A percentile compares a stretch with the other conserved stretches of the same genome.
Evolutionary conservation across 345 rosid species (phyloP).

Genomic region (Citrus hindsii): DNA sequence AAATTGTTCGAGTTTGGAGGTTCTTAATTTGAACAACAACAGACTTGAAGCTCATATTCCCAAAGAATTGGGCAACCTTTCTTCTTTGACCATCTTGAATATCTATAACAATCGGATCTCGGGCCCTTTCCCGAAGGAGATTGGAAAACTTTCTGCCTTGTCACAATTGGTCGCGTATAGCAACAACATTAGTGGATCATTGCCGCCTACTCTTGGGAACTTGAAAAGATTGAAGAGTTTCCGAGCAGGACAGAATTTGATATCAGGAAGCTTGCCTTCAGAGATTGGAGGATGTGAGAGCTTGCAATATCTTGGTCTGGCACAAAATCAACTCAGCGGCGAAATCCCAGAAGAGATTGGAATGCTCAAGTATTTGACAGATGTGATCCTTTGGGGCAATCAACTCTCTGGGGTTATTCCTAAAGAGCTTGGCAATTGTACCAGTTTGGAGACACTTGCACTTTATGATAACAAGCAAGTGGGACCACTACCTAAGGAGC

Average conservation of each 20-base stretch:
- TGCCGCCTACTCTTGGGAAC: conserved; percentile 67
- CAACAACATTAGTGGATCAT: conserved; percentile 63
- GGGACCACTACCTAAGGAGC: conserved; percentile 64
- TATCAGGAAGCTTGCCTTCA: conserved; percentile 76
- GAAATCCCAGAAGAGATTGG: conserved; percentile 75
- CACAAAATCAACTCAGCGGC: conserved; percentile 65
- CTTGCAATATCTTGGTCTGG: conserved; percentile 75
- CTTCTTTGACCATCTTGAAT: conserved; percentile 44
- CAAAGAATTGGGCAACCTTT: conserved; percentile 44
- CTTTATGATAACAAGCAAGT: conserved; percentile 75
- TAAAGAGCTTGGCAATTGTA: conserved; percentile 66
- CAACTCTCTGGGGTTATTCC: conserved; percentile 72
- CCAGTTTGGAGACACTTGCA: conserved; percentile 56
- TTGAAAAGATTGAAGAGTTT: conserved; percentile 53
- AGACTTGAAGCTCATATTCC: conserved; percentile 59
- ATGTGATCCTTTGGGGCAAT: conserved; percentile 71
- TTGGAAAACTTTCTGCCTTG: conserved; percentile 61
- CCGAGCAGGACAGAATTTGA: conserved; percentile 82
- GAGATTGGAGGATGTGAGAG: conserved; percentile 66
- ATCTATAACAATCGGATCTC: conserved; percentile 71
- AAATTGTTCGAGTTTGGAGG: conserved; percentile 49
- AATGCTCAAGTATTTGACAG: conserved; percentile 51
- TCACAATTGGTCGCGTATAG: conserved; percentile 61
- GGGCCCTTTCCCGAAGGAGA: conserved; percentile 65
- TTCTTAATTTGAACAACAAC: conserved; percentile 61